Evolutionary conservation across 192 early-diverging fungal species (phyloP).

Genomic region (Hyaloraphidium curvatum): DNA sequence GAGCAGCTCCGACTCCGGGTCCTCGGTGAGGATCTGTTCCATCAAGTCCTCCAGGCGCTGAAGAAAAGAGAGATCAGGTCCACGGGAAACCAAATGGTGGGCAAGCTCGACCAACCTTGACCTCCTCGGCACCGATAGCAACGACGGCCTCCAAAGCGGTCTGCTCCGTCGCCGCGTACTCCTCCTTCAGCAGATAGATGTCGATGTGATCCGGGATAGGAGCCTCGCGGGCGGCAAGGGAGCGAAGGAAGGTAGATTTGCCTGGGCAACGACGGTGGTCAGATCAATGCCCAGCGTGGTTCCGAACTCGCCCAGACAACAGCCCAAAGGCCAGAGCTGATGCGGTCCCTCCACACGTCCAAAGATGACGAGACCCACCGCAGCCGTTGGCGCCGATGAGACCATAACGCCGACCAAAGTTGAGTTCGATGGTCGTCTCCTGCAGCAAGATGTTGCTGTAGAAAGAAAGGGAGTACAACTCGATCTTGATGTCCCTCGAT

Average conservation of each 20-base stretch:
- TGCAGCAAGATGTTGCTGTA: slow-evolving; percentile 86
- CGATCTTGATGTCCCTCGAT: slow-evolving; percentile 92
- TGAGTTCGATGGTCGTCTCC: slow-evolving; percentile 88
- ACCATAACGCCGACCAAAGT: slow-evolving; percentile 95
- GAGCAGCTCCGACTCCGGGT: slow-evolving; percentile 59
- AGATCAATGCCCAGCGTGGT: too few species aligned
- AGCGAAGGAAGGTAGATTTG: slow-evolving; percentile 86
- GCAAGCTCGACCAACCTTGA: too few species aligned
- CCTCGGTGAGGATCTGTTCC: slow-evolving; percentile 68
- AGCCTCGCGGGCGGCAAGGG: slow-evolving; percentile 80
- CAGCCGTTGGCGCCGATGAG: slow-evolving; percentile 88
- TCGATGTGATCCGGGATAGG: slow-evolving; percentile 89
- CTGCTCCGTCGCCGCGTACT: slow-evolving; percentile 84
- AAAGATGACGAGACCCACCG: too few species aligned
- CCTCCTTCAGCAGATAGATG: slow-evolving; percentile 84
- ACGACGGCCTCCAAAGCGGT: slow-evolving; percentile 85
- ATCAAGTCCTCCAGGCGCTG: slow-evolving; percentile 78
- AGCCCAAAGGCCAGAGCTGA: too few species aligned
- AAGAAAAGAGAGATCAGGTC: too few species aligned
- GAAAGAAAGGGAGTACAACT: slow-evolving; percentile 81
- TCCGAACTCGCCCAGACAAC: too few species aligned
- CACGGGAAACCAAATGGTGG: too few species aligned
- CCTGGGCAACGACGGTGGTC: too few species aligned
- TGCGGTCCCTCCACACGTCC: too few species aligned
- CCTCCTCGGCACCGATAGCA: slow-evolving; percentile 68